phyloP scores from a whole-genome alignment of 768 basidiomycete species.

The Pisolithus orientalis region DNA sequence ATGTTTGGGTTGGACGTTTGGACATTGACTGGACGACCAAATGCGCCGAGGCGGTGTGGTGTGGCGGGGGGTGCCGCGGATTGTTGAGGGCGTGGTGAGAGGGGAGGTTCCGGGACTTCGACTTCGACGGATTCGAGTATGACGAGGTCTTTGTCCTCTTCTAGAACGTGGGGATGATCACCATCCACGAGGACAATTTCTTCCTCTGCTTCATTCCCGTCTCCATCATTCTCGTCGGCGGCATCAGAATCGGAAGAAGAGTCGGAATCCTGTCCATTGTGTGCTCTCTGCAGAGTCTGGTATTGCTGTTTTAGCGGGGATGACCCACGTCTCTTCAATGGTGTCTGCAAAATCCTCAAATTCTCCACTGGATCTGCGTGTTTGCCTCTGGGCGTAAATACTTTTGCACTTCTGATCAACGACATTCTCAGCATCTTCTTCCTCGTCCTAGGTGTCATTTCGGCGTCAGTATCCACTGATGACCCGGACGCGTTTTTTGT shows the following conservation, averaged over 20 bases:
- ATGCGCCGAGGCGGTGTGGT: constrained; percentile 3
- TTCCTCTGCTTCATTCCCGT: constrained; percentile 38
- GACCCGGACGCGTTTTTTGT: constrained; percentile 12
- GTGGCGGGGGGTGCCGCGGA: constrained; percentile 4
- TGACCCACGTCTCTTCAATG: constrained; percentile 16
- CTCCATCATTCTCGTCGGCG: constrained; percentile 14
- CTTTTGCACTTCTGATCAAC: constrained; percentile 70
- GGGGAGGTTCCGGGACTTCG: constrained; percentile 7
- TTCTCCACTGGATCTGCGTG: constrained; percentile 51
- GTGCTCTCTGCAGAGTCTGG: not conserved
- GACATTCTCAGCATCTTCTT: constrained; percentile 55
- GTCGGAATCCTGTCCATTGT: not conserved
- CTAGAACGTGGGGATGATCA: constrained; percentile 58
- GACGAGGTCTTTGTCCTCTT: constrained; percentile 65
- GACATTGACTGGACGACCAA: not conserved
- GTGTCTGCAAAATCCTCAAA: constrained; percentile 53
- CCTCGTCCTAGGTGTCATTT: constrained; percentile 6
- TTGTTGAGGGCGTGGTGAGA: not conserved
- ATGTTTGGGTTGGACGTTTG: not conserved
- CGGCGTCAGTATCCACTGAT: not conserved
- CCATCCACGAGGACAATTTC: constrained; percentile 60
- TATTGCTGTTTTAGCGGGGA: constrained; percentile 8
- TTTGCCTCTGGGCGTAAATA: constrained; percentile 62
- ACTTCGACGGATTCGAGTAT: constrained; percentile 64
- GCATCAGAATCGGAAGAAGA: not conserved